Base-by-base conservation (phyloP, 108 stramenopile species). In the Cyclotella cryptica region DNA sequence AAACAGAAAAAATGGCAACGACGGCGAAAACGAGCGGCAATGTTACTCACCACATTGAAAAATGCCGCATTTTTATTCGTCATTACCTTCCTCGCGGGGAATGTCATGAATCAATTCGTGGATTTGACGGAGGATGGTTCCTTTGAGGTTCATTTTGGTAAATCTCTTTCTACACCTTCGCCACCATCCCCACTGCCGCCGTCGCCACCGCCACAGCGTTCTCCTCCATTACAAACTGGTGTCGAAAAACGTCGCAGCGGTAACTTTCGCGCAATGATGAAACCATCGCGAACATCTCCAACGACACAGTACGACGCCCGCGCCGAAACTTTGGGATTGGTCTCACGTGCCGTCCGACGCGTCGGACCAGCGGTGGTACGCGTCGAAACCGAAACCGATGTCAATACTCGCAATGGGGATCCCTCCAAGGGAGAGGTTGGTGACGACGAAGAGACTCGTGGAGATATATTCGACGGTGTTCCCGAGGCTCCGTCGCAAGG, bases 281-380 rank as follows among this genome's bases (percentile, higher is more conserved):
- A 18, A 29, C 22, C 8, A 29, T 7, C 9, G 27, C 58, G 24
- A 10, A 27, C 6, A 26, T 29, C 58, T 28, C 8, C 27, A 29
- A 8, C 45, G 18, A 17, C 12, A 1, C 18, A 46, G 0, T 6
- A 78, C 1, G 72, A 57, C 13, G 29, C 71, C 3, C 88, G 80
- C 27, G 53, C 51, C 18, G 61, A 62, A 40, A 75, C 80, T 0
- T 39, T 89, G 66, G 52, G 71, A 3, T 87, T 90, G 79, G 91
- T 97, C 4, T 78, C 87, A 18, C 80, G 87, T 22, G 96, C 93
- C 13, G 94, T 96, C 0, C 71, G 85, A 29, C 72, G 86, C 42
- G 87, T 93, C 10, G 94, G 94, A 29, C 96, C 94, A 21, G 77
- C 94, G 10, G 93, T 94, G 3, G 86, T 96, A 8, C 88, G 96